Evolutionary conservation across 768 basidiomycete genomes (phyloP).

Genomic region (Pleurotus platypus): DNA sequence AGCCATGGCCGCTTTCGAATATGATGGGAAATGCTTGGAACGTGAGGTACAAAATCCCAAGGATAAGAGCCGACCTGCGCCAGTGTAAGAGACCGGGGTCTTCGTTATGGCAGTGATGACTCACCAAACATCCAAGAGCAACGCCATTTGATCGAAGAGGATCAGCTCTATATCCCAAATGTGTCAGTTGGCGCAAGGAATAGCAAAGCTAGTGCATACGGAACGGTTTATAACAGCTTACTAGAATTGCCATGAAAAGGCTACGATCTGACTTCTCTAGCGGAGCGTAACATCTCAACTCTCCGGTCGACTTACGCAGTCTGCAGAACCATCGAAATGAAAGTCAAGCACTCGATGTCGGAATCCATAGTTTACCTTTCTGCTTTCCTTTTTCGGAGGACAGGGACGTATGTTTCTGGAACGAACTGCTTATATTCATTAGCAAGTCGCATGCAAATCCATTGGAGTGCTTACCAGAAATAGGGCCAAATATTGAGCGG

Average conservation of each 20-base stretch:
- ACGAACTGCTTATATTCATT: slow-evolving; percentile 40
- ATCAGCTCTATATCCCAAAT: slow-evolving; percentile 45
- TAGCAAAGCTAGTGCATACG: slow-evolving; percentile 36
- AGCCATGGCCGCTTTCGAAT: slow-evolving; percentile 43
- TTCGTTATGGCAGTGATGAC: slow-evolving; percentile 11
- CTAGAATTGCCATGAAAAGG: slow-evolving; percentile 41
- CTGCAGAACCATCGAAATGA: slow-evolving; percentile 23
- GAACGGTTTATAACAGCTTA: slow-evolving; percentile 72
- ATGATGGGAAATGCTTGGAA: slow-evolving; percentile 61
- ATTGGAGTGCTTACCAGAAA: slow-evolving; percentile 36
- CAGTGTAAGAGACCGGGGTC: slow-evolving; percentile 40
- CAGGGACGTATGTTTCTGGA: slow-evolving; percentile 69
- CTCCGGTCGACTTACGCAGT: slow-evolving; percentile 51
- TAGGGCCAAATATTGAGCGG: slow-evolving; percentile 47
- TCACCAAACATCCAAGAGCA: slow-evolving; percentile 68
- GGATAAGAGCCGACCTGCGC: slow-evolving; percentile 56
- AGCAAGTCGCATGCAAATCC: not conserved
- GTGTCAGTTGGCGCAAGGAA: not conserved
- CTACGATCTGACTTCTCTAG: slow-evolving; percentile 47
- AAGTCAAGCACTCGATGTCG: not conserved
- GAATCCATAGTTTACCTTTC: slow-evolving; percentile 29
- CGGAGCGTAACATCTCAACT: slow-evolving; percentile 53
- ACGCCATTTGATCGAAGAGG: slow-evolving; percentile 69
- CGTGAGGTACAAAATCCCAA: slow-evolving; percentile 60
- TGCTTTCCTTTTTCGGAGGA: slow-evolving; percentile 61